These are phyloP conservation scores for Brasilioporus rufonigricans DNA, from an alignment of 768 basidiomycete species.

Conservation along the genomic window DNA sequence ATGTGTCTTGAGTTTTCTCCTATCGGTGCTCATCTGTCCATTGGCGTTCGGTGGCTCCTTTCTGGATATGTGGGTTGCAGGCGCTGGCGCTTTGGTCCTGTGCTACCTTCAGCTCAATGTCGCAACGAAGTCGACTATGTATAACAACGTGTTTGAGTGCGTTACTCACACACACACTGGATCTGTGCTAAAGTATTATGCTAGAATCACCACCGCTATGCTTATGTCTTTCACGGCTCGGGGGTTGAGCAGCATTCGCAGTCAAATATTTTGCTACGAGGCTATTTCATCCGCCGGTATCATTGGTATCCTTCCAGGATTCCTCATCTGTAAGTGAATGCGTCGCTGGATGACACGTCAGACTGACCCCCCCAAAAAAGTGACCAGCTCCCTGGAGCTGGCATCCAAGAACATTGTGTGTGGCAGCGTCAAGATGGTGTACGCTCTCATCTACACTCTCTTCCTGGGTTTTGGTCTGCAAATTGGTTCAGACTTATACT, in stretches of 20 bases:
- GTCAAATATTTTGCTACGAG: slow-evolving; percentile 84
- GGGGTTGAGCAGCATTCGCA: slow-evolving; percentile 75
- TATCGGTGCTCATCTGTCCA: slow-evolving; percentile 79
- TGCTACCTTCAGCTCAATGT: slow-evolving; percentile 70
- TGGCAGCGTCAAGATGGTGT: slow-evolving; percentile 85
- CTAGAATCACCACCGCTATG: slow-evolving; percentile 79
- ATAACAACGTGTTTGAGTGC: slow-evolving; percentile 91
- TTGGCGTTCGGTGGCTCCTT: slow-evolving; percentile 83
- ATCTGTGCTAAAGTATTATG: slow-evolving; percentile 10
- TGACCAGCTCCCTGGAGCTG: slow-evolving; percentile 79
- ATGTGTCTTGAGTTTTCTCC: slow-evolving; percentile 63
- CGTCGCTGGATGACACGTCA: background rate
- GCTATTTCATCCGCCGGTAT: slow-evolving; percentile 87
- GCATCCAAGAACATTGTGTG: slow-evolving; percentile 85
- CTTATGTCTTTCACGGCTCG: slow-evolving; percentile 79
- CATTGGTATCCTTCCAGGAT: slow-evolving; percentile 88
- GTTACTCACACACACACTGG: background rate
- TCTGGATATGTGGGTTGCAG: slow-evolving; percentile 84
- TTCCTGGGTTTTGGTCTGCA: slow-evolving; percentile 85
- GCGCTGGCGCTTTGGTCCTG: slow-evolving; percentile 63
- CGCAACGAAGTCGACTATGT: slow-evolving; percentile 73
- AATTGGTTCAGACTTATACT: slow-evolving; percentile 79
- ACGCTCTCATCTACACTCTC: slow-evolving; percentile 82
- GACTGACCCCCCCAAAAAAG: slow-evolving; percentile 34
- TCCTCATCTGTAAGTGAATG: slow-evolving; percentile 62